These are phyloP conservation scores for Magnolia officinalis DNA, from an alignment of 164 flowering plant species.

Conservation along the genomic window DNA sequence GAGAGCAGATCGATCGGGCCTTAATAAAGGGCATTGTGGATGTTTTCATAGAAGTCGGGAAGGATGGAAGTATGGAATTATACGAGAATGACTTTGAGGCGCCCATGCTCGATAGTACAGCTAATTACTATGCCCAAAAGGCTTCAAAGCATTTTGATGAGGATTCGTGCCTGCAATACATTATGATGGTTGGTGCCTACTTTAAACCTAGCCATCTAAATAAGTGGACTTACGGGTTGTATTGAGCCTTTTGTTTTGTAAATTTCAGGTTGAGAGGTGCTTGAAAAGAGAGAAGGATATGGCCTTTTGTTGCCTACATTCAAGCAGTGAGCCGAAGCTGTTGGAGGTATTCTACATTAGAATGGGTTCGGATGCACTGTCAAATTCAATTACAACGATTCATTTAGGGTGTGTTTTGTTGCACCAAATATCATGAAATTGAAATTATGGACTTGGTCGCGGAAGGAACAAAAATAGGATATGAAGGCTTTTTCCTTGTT, in stretches of 20 bases:
- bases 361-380: background rate
- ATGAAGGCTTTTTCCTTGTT: background rate
- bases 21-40: slow-evolving; percentile 34
- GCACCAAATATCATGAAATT: background rate
- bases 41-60: slow-evolving; percentile 35
- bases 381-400: background rate
- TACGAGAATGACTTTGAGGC: slow-evolving; percentile 40
- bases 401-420: background rate
- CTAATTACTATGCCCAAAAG: slow-evolving; percentile 35
- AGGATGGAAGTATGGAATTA: slow-evolving; percentile 15
- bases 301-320: slow-evolving; percentile 44
- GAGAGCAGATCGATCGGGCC: slow-evolving; percentile 38
- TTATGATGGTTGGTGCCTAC: slow-evolving; percentile 30
- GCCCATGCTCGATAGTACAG: slow-evolving; percentile 28
- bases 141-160: slow-evolving; percentile 36
- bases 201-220: background rate
- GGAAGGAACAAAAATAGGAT: background rate
- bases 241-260: background rate
- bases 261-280: slow-evolving; percentile 43
- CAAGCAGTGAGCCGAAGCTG: slow-evolving; percentile 30
- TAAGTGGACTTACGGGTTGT: background rate
- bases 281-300: slow-evolving; percentile 48
- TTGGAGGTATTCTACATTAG: background rate
- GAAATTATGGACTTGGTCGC: background rate
- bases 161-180: slow-evolving; percentile 38